Evolutionary conservation across 495 filamentous ascomycete genomes (phyloP).

Genomic region (Penicillium angulare): DNA sequence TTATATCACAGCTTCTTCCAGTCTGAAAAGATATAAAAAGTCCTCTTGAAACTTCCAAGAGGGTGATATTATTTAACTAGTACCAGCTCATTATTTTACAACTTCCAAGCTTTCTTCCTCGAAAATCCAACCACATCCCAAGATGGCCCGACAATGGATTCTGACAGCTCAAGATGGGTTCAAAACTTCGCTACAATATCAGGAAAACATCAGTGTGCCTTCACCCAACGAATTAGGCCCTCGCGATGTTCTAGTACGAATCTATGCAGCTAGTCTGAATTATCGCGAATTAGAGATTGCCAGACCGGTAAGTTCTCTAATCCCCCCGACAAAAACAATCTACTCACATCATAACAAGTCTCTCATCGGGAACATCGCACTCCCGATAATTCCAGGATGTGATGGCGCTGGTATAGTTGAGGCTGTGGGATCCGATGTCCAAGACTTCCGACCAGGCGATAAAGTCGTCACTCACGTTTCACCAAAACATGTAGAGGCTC

Average conservation of each 20-base stretch:
- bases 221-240: neutral
- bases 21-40: too few relatives aligned
- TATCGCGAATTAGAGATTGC: neutral
- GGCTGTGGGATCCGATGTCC: conserved; percentile 46
- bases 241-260: neutral
- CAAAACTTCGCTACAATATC: too few relatives aligned
- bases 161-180: too few relatives aligned
- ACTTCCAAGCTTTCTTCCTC: too few relatives aligned
- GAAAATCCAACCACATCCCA: too few relatives aligned
- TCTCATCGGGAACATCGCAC: neutral
- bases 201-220: too few relatives aligned
- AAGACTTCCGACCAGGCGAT: conserved; percentile 53
- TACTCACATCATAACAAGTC: neutral
- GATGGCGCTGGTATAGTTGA: conserved; percentile 56
- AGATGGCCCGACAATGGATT: too few relatives aligned
- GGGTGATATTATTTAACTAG: too few relatives aligned
- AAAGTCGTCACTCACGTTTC: conserved; percentile 11
- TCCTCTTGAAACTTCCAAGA: too few relatives aligned
- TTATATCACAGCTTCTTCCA: too few relatives aligned
- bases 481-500: neutral
- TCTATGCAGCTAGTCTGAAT: neutral
- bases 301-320: neutral
- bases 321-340: neutral
- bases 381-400: conserved; percentile 38
- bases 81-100: too few relatives aligned